These are phyloP conservation scores for Phalaenopsis aphrodite DNA, from an alignment of 106 monocot species.

Conservation along the genomic window DNA sequence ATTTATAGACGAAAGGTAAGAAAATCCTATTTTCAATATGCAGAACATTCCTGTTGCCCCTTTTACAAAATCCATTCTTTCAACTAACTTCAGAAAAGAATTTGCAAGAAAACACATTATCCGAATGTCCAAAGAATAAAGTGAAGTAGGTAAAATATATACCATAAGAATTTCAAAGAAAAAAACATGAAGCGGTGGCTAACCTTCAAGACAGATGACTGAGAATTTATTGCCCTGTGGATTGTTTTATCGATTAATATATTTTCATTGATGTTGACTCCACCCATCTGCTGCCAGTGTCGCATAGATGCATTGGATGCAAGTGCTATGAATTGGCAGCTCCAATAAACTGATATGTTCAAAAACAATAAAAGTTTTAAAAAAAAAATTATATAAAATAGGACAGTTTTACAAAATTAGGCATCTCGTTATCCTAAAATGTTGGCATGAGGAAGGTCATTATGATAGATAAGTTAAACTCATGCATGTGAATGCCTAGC, in stretches of 20 bases:
- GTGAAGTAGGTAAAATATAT: neutral
- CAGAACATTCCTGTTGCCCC: neutral
- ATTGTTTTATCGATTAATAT: conserved; percentile 88
- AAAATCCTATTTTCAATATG: neutral
- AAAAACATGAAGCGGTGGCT: neutral
- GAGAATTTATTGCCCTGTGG: conserved; percentile 71
- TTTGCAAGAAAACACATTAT: neutral
- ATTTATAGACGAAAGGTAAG: neutral
- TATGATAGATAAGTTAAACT: too few relatives aligned
- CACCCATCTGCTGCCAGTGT: conserved; percentile 99
- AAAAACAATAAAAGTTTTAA: neutral
- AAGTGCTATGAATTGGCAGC: conserved; percentile 92
- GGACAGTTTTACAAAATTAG: neutral
- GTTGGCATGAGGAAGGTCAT: too few relatives aligned
- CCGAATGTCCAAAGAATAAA: neutral
- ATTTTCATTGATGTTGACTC: conserved; percentile 72
- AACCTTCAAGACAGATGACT: conserved; percentile 89
- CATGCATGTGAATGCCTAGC: too few relatives aligned
- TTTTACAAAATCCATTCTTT: neutral
- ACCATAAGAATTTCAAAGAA: neutral
- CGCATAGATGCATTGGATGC: conserved; percentile 84
- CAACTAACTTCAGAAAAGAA: neutral
- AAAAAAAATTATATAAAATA: neutral
- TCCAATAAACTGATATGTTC: conserved; percentile 64
- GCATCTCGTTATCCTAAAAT: neutral